Conservation (phyloP, 1,139 yeast genomes). For the Suhomyces kunorum region DNA sequence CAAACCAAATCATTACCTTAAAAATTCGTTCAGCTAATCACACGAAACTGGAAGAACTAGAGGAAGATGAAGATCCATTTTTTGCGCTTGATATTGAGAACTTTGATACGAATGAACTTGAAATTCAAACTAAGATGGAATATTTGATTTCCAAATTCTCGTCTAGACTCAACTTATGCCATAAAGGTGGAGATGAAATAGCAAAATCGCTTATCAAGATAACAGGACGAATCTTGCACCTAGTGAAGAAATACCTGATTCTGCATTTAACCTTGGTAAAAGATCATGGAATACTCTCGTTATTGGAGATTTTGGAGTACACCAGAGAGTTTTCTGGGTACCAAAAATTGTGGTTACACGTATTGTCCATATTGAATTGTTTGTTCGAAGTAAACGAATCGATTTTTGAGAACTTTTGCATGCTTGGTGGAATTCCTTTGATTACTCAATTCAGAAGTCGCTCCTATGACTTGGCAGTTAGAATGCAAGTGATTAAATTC, state of each 20-base stretch:
- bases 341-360: slow-evolving; percentile 42
- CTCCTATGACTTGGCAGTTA: slow-evolving; percentile 36
- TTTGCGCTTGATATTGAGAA: slow-evolving; percentile 41
- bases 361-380: slow-evolving; percentile 43
- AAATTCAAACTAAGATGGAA: slow-evolving; percentile 47
- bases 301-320: slow-evolving; percentile 50
- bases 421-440: slow-evolving; percentile 59
- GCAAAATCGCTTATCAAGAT: slow-evolving; percentile 35
- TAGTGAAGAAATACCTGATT: slow-evolving; percentile 43
- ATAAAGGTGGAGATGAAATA: slow-evolving; percentile 35
- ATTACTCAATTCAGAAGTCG: slow-evolving; percentile 46
- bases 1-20: slow-evolving; percentile 13
- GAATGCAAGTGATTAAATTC: slow-evolving; percentile 48
- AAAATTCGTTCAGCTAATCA: slow-evolving; percentile 4
- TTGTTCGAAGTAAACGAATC: slow-evolving; percentile 38
- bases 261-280: slow-evolving; percentile 47
- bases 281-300: slow-evolving; percentile 51
- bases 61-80: slow-evolving; percentile 42
- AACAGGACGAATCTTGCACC: slow-evolving; percentile 44
- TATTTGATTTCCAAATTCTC: slow-evolving; percentile 38
- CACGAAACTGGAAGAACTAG: slow-evolving; percentile 8
- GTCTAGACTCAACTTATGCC: slow-evolving; percentile 34
- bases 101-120: slow-evolving; percentile 47
- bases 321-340: slow-evolving; percentile 29
- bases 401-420: slow-evolving; percentile 52